phyloP scores from a whole-genome alignment of 306 rosid species.

The Lagenaria siceraria region DNA sequence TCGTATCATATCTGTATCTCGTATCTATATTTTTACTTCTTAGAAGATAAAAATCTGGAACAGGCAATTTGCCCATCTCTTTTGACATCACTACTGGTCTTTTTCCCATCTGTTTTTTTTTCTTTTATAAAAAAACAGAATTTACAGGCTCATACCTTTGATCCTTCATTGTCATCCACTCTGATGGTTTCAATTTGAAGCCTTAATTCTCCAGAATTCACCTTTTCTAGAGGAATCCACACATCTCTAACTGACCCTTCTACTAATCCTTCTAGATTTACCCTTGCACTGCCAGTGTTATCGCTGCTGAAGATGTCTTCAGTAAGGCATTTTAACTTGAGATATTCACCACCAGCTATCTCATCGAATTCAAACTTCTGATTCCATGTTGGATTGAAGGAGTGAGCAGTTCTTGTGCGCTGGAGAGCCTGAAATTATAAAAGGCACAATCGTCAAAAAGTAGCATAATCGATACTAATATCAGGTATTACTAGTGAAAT shows the following conservation, averaged over 20 bases:
- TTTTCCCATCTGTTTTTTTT: too few species aligned
- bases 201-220: conserved; percentile 82
- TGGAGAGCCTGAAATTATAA: conserved; percentile 34
- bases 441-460: background rate
- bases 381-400: conserved; percentile 63
- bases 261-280: conserved; percentile 80
- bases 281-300: conserved; percentile 76
- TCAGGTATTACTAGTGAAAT: background rate
- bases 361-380: conserved; percentile 80
- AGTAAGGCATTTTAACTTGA: conserved; percentile 50
- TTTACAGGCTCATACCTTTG: conserved; percentile 47
- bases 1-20: too few species aligned
- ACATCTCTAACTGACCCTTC: conserved; percentile 40
- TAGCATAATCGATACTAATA: background rate
- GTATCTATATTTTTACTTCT: too few species aligned
- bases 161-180: conserved; percentile 59
- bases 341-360: conserved; percentile 60
- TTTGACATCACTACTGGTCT: background rate
- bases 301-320: conserved; percentile 68
- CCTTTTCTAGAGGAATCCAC: conserved; percentile 94
- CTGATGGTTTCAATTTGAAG: conserved; percentile 71
- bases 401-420: conserved; percentile 48
- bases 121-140: too few species aligned
- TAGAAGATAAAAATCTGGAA: too few species aligned
- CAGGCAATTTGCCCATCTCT: too few species aligned